These are phyloP conservation scores for Globisporangium takayamanum DNA, from an alignment of 352 stramenopile species.

Conservation along the genomic window DNA sequence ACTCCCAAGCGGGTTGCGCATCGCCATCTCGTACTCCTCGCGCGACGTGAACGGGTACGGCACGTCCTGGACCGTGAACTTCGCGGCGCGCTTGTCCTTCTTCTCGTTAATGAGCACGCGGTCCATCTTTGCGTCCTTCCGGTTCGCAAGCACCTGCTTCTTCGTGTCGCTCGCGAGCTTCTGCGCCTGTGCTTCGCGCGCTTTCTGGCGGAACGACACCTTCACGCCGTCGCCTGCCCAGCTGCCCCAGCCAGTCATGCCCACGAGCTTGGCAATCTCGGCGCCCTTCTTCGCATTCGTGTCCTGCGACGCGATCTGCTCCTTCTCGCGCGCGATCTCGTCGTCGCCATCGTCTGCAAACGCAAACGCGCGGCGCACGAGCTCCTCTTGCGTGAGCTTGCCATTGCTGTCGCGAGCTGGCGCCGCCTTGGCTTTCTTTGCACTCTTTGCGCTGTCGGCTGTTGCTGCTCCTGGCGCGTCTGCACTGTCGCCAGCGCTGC, in stretches of 20 bases:
- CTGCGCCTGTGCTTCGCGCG: conserved; percentile 75
- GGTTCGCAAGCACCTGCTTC: conserved; percentile 54
- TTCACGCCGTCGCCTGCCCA: conserved; percentile 84
- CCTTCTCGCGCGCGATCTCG: conserved; percentile 94
- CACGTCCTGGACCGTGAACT: conserved; percentile 86
- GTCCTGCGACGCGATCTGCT: conserved; percentile 56
- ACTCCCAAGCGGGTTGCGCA: conserved; percentile 91
- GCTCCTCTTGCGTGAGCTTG: conserved; percentile 81
- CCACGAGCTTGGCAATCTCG: conserved; percentile 73
- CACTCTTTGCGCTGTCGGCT: not conserved
- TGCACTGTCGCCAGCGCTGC: not conserved
- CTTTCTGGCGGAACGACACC: conserved; percentile 79
- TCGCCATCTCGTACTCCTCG: conserved; percentile 96
- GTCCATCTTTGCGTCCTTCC: conserved; percentile 67
- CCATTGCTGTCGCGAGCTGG: conserved; percentile 5
- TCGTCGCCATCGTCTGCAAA: conserved; percentile 88
- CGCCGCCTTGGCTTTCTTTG: not conserved
- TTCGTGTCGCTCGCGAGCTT: conserved; percentile 59
- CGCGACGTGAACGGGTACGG: conserved; percentile 97
- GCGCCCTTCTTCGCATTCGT: conserved; percentile 66
- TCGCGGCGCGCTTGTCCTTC: conserved; percentile 85
- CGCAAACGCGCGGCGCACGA: conserved; percentile 95
- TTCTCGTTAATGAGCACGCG: conserved; percentile 84
- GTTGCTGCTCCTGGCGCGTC: not conserved
- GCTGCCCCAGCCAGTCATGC: conserved; percentile 87